Conservation (phyloP, 1,284 basidiomycete species). For the Pseudozyma sp. region DNA sequence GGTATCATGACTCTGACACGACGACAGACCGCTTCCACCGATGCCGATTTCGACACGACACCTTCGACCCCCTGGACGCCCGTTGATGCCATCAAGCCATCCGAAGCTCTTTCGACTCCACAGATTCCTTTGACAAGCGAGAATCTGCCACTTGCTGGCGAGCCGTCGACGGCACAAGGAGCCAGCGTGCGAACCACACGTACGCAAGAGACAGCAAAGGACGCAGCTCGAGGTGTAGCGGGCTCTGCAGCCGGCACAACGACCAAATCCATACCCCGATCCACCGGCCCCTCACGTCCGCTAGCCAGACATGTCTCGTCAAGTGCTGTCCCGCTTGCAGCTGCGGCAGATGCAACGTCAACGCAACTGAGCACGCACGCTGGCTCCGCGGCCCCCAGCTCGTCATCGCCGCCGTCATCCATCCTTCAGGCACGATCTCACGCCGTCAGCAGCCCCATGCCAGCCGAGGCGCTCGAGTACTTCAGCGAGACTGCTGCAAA, state of each 20-base stretch:
- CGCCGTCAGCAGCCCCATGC: slow-evolving; percentile 51
- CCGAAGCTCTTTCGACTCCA: slow-evolving; percentile 2
- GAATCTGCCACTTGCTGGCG: slow-evolving; percentile 15
- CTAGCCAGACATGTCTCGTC: slow-evolving; percentile 7
- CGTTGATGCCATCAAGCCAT: slow-evolving; percentile 9
- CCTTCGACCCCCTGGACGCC: slow-evolving; percentile 40
- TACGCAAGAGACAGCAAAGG: slow-evolving; percentile 16
- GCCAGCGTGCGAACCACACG: slow-evolving; percentile 13
- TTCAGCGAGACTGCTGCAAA: slow-evolving; percentile 80
- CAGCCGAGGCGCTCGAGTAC: slow-evolving; percentile 82
- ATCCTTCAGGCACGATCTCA: slow-evolving; percentile 20
- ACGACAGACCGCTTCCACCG: slow-evolving; percentile 17
- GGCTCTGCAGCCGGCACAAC: slow-evolving; percentile 12
- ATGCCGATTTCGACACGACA: slow-evolving; percentile 26
- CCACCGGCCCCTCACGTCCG: not conserved
- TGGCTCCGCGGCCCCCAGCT: slow-evolving; percentile 14
- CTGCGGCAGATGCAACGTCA: slow-evolving; percentile 14
- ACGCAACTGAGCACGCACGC: slow-evolving; percentile 16
- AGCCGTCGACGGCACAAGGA: slow-evolving; percentile 7
- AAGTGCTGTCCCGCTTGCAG: not conserved
- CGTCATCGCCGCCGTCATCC: slow-evolving; percentile 8
- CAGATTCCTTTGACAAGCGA: slow-evolving; percentile 31
- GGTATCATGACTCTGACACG: slow-evolving; percentile 40
- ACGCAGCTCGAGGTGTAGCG: not conserved
- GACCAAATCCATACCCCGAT: slow-evolving; percentile 17